phyloP scores from a whole-genome alignment of 164 flowering plant species.

The Vitis rupestris region DNA sequence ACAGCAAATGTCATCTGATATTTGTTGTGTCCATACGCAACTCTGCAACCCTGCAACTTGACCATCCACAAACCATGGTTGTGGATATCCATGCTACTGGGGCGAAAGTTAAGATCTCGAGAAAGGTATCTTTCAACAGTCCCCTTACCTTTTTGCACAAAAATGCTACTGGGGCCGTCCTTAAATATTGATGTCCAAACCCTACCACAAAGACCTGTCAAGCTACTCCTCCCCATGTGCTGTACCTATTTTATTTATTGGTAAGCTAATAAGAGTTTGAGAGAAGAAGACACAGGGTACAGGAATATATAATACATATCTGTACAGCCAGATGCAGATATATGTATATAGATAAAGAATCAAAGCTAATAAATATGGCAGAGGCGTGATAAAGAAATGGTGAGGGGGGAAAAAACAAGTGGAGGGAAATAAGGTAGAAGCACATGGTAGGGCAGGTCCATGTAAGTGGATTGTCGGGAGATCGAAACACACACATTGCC shows the following conservation, averaged over 20 bases:
- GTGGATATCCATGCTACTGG: neutral
- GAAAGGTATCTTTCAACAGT: too few relatives aligned
- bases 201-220: too few relatives aligned
- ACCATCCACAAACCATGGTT: conserved; percentile 3
- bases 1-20: too few relatives aligned
- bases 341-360: neutral
- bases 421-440: neutral
- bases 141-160: too few relatives aligned
- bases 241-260: too few relatives aligned
- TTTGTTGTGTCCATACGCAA: too few relatives aligned
- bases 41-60: conserved; percentile 6
- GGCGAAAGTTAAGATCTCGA: too few relatives aligned
- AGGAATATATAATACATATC: neutral
- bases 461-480: neutral
- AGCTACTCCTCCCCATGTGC: too few relatives aligned
- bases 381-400: neutral
- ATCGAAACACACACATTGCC: neutral
- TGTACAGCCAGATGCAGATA: too few relatives aligned
- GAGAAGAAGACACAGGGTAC: neutral
- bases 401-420: conserved; percentile 4
- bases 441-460: conserved; percentile 8
- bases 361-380: neutral
- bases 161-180: neutral
- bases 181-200: neutral
- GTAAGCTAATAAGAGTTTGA: too few relatives aligned